A percentile compares a stretch with the other conserved stretches of the same genome.
phyloP scores from a whole-genome alignment of 1,284 basidiomycete species.

The Puccinia triticina region DNA sequence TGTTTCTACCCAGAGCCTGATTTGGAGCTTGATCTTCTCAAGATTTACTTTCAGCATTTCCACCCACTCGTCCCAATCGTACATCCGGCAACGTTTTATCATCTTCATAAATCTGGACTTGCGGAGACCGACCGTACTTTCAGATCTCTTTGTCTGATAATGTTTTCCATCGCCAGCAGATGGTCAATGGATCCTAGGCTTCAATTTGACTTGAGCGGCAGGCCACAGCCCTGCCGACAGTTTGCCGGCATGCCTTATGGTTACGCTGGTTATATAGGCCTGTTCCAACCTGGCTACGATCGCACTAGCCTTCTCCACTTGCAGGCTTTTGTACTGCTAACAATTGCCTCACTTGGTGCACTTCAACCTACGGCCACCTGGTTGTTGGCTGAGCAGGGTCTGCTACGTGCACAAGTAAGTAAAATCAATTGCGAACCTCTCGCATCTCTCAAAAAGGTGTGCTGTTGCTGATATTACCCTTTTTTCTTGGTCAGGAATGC shows the following conservation, averaged over 20 bases:
- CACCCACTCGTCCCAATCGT: slow-evolving; percentile 72
- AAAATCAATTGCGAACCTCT: too few relatives aligned
- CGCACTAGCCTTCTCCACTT: slow-evolving; percentile 1
- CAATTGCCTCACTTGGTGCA: background rate
- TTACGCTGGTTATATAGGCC: background rate
- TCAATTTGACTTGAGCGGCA: slow-evolving; percentile 10
- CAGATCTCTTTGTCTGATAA: slow-evolving; percentile 70
- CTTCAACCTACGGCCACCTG: background rate
- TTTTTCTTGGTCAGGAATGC: slow-evolving; percentile 7
- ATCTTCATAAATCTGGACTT: slow-evolving; percentile 66
- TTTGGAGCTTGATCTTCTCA: slow-evolving; percentile 68
- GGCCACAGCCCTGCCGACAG: background rate
- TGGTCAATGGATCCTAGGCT: slow-evolving; percentile 71
- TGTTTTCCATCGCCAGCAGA: slow-evolving; percentile 74
- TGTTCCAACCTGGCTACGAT: background rate
- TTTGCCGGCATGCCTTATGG: slow-evolving; percentile 6
- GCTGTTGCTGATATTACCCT: too few relatives aligned
- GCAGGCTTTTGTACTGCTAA: slow-evolving; percentile 27
- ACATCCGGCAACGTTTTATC: slow-evolving; percentile 74
- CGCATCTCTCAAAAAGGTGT: background rate
- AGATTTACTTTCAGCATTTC: slow-evolving; percentile 70
- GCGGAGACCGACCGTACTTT: slow-evolving; percentile 70
- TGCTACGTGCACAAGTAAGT: slow-evolving; percentile 30
- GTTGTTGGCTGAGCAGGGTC: slow-evolving; percentile 18
- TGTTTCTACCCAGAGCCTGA: slow-evolving; percentile 60